These are phyloP conservation scores for Penicillium palitans DNA, from an alignment of 2,329 filamentous ascomycete genomes.

Conservation along the genomic window DNA sequence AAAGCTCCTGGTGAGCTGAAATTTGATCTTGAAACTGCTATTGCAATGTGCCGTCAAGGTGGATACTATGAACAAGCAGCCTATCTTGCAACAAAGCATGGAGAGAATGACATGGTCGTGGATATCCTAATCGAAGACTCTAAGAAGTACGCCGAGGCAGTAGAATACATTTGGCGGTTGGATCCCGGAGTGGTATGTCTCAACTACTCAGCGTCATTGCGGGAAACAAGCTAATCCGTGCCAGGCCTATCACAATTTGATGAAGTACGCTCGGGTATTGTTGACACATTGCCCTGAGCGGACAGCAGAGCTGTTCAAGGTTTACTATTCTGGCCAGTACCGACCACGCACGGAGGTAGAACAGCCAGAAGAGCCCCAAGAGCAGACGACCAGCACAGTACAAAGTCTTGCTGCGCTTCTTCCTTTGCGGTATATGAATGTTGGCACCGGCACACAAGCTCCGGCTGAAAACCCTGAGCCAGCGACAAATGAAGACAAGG, in stretches of 20 bases:
- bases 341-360: constrained; percentile 66
- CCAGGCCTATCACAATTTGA: constrained; percentile 80
- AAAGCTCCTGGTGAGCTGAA: constrained; percentile 86
- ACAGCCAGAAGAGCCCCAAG: constrained; percentile 49
- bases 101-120: constrained; percentile 89
- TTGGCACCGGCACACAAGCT: constrained; percentile 49
- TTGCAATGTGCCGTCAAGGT: constrained; percentile 94
- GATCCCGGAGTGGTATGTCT: constrained; percentile 70
- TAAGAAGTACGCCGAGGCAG: constrained; percentile 81
- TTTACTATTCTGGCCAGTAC: constrained; percentile 90
- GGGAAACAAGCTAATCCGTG: constrained; percentile 33
- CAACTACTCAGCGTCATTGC: background rate
- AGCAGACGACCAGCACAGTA: constrained; percentile 67
- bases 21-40: constrained; percentile 95
- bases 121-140: constrained; percentile 96
- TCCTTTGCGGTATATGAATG: constrained; percentile 81
- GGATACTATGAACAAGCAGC: constrained; percentile 97
- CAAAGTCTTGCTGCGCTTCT: constrained; percentile 83
- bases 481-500: constrained; percentile 25
- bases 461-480: constrained; percentile 31
- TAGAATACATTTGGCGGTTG: constrained; percentile 87
- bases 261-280: constrained; percentile 92
- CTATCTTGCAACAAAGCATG: constrained; percentile 90
- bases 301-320: constrained; percentile 84
- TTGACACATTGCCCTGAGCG: constrained; percentile 81